These are phyloP conservation scores for Spergularia marina DNA, from an alignment of 148 eudicot species.

Conservation along the genomic window DNA sequence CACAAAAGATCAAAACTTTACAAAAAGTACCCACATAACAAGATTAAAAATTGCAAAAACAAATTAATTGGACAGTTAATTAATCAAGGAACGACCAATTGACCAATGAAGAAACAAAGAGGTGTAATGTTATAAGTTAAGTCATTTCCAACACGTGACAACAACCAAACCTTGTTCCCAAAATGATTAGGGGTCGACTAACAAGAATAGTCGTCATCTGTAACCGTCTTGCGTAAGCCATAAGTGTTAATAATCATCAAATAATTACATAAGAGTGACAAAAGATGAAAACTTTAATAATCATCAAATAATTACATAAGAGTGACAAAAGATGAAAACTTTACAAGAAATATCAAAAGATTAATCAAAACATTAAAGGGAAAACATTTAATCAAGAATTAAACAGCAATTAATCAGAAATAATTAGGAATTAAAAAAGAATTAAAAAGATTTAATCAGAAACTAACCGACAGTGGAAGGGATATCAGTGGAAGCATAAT, in stretches of 20 bases:
- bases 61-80: background rate
- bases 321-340: background rate
- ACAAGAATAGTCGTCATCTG: no score
- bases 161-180: no score
- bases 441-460: background rate
- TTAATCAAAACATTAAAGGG: background rate
- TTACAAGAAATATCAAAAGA: background rate
- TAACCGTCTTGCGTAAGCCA: no score
- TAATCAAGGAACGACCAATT: background rate
- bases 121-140: no score
- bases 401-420: no score
- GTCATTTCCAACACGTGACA: no score
- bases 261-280: background rate
- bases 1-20: background rate
- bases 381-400: background rate
- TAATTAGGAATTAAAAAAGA: background rate
- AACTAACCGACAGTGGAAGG: slow-evolving; percentile 69
- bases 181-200: no score
- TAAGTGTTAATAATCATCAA: background rate
- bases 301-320: background rate
- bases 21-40: background rate
- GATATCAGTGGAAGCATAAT: slow-evolving; percentile 62
- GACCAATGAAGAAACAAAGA: background rate
- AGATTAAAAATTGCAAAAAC: background rate
- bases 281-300: background rate